phyloP scores from a whole-genome alignment of 2,329 filamentous ascomycete species.

The Epichloe scottii region DNA sequence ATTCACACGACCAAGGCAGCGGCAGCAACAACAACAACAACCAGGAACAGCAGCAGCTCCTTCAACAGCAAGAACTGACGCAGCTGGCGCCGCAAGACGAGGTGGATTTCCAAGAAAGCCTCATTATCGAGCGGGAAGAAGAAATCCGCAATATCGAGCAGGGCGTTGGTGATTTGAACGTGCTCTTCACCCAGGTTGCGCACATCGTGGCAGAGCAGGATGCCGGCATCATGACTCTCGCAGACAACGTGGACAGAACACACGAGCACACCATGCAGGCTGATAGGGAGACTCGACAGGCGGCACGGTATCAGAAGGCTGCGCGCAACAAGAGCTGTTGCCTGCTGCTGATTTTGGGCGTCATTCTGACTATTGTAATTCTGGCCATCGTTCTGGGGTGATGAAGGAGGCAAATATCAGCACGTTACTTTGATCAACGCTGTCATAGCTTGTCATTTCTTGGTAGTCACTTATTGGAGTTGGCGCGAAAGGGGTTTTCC shows the following conservation, averaged over 20 bases:
- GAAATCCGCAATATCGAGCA: conserved; percentile 98
- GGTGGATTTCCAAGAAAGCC: conserved; percentile 90
- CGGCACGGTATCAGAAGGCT: conserved; percentile 87
- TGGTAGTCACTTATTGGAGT: not conserved
- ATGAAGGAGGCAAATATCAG: conserved; percentile 7
- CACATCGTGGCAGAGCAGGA: conserved; percentile 95
- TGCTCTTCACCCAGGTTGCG: conserved; percentile 94
- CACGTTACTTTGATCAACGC: no score
- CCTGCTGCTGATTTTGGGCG: conserved; percentile 71
- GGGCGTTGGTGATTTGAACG: conserved; percentile 87
- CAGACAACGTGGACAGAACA: conserved; percentile 75
- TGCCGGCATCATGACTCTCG: conserved; percentile 72
- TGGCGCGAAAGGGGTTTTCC: conserved; percentile 6
- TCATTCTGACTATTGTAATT: conserved; percentile 82
- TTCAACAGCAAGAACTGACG: conserved; percentile 59
- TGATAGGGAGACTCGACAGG: conserved; percentile 72
- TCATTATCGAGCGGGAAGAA: conserved; percentile 91
- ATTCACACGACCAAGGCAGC: conserved; percentile 12
- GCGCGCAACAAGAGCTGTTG: conserved; percentile 92
- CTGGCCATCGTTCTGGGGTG: conserved; percentile 72
- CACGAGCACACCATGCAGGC: conserved; percentile 73
- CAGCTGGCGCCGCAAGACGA: conserved; percentile 84
- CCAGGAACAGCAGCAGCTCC: conserved; percentile 32
- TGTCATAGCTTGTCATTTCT: not conserved
- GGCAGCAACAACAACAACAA: conserved; percentile 14